Base-by-base conservation (phyloP, 148 eudicot genomes). In the Chenopodium formosanum region DNA sequence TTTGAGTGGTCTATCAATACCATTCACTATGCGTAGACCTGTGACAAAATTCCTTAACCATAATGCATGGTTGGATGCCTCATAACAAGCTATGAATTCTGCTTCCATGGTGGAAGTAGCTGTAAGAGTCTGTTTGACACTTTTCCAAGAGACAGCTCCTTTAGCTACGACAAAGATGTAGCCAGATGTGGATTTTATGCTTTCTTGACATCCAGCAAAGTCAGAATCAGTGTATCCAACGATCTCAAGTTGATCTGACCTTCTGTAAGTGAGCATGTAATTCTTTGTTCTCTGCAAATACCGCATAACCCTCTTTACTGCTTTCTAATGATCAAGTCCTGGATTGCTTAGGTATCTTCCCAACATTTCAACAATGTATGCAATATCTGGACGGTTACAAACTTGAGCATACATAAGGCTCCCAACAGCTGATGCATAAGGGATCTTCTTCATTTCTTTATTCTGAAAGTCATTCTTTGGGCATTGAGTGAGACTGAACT, bases 191-290 rank as follows among this genome's bases (percentile, higher is more conserved):
- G 60, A 53, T 53, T 16, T 23, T 27, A 31, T 0, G 67, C 46
- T 47, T 1, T 79, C 69, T 17, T 29, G 37, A 25, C 69, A 70
- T 12, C 82, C 68, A 3, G 0, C 58, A 58, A 71, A 58, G 13
- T 70, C 67, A 22, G 32, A 79, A 10, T 70, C 34, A 7, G 32
- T 27, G 25, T 19, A 69, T 32, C 70, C 37, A 58, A 47, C 16
- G 19, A 78, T 32, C 23, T 78, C 47, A 1, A 68, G 2, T 5
- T 67, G 25, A 6, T 78, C 17, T 29, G 58, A 80, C 31, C 66
- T 72, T n/a, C 7, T 70, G 53, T 56, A 53, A 5, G 73, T 79
- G 68, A 79, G 82, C 76, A 70, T 79, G 27, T 76, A 70, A 53
- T 79, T 31, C 40, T 67, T 78, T 66, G 25, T 78, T 47, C 63